Evolutionary conservation across 2,329 filamentous ascomycete genomes (phyloP), one percentile per base, ranked within the genome.

Genomic region (Neoscytalidium dimidiatum): DNA sequence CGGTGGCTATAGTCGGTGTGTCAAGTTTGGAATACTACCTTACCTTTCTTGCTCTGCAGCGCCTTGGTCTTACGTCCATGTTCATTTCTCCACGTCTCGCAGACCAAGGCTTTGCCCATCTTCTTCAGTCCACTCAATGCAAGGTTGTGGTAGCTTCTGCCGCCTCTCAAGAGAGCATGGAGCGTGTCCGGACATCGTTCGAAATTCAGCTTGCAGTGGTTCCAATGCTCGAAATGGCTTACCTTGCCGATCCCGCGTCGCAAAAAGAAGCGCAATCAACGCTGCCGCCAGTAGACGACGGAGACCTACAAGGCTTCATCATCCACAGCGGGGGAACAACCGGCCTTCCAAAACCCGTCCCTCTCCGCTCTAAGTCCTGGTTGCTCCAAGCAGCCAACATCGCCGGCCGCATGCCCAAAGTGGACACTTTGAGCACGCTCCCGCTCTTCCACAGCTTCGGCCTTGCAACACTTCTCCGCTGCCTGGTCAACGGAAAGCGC

Each of bases 1-100:
- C 60, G 4, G 60, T 63, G 6, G 60, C 60, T 1, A 26, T 63
- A 11, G 60, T 63, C 14, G 60, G 60, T 26, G 31, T 63, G 48
- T 63, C 60, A n/a, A 44, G 28, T 14, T n/a, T 63, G 48, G 60
- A 63, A 4, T 63, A 53, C 33, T 63, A 63, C 48, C 52, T 87
- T 35, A 82, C 84, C 4, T 76, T 84, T 44, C 77, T 87, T 46
- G 85, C 84, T 0, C 69, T 88, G 48, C 81, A 79, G 33, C 82
- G 84, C 65, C 74, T 88, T 8, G 86, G 86, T 8, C 84, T 85
- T 73, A 82, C 84, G 0, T 77, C 81, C 2, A 73, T 88, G 1
- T 80, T 86, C 33, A 76, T 88, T 2, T 87, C 85, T 0, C 85
- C 83, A 2, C 76, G 85, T 7, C 77, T 87, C 2, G 79, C 84